Conservation (phyloP, 2,329 filamentous ascomycete species). For the Talaromyces sp. region DNA sequence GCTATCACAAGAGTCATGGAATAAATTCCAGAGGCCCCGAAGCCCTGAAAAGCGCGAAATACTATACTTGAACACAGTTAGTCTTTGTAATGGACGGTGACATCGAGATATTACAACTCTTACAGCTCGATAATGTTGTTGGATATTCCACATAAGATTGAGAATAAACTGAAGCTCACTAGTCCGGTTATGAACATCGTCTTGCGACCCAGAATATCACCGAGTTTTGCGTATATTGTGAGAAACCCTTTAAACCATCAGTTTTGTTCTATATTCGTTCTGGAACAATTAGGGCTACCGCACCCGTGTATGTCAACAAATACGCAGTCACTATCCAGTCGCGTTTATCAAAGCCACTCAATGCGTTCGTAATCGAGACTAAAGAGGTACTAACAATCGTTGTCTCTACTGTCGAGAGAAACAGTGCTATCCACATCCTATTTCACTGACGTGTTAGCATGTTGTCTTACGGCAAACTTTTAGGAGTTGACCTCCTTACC, state of each 20-base stretch:
- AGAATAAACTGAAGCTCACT: slow-evolving; percentile 43
- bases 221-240: slow-evolving; percentile 47
- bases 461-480: neutral
- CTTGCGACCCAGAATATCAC: slow-evolving; percentile 49
- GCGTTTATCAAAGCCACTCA: slow-evolving; percentile 39
- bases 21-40: slow-evolving; percentile 29
- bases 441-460: neutral
- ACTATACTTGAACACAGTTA: slow-evolving; percentile 22
- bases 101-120: slow-evolving; percentile 2
- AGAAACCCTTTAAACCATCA: slow-evolving; percentile 35
- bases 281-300: neutral
- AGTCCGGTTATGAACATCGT: slow-evolving; percentile 38
- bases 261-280: neutral
- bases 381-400: slow-evolving; percentile 55
- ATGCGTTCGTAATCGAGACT: slow-evolving; percentile 45
- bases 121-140: slow-evolving; percentile 35
- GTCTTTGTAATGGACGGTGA: too few relatives aligned
- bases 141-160: slow-evolving; percentile 41
- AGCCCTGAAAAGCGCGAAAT: slow-evolving; percentile 31
- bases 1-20: slow-evolving; percentile 26
- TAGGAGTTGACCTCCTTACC: neutral
- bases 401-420: slow-evolving; percentile 50
- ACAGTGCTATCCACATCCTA: slow-evolving; percentile 32
- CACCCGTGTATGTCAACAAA: slow-evolving; percentile 51
- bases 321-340: slow-evolving; percentile 53